Percentiles rank a stretch among this genome's conserved stretches.
Evolutionary conservation across 176 grass and related monocot species (phyloP).

Genomic region (Neostapfia colusana): DNA sequence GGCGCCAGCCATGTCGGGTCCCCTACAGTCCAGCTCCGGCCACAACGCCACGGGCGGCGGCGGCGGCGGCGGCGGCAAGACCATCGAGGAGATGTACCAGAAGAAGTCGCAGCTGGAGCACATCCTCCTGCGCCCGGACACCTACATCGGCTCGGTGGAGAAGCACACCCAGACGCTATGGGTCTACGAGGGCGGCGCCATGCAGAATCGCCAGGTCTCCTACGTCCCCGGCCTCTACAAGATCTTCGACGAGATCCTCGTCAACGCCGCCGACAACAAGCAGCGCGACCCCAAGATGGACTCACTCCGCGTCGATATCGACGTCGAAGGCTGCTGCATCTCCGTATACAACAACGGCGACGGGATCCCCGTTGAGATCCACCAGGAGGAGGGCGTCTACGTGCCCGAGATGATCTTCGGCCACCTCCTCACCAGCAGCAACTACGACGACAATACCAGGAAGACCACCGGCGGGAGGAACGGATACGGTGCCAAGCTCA

Average conservation of each 20-base stretch:
- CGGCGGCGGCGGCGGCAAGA: conserved; percentile 44
- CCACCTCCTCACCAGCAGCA: conserved; percentile 93
- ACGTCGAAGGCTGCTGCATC: conserved; percentile 52
- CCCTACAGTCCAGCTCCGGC: conserved; percentile 69
- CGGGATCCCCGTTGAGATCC: conserved; percentile 86
- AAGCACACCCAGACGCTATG: conserved; percentile 72
- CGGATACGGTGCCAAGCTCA: conserved; percentile 91
- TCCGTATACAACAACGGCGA: conserved; percentile 85
- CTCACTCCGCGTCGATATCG: conserved; percentile 74
- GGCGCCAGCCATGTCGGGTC: conserved; percentile 37
- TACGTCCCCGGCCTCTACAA: conserved; percentile 97
- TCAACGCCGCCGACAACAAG: conserved; percentile 97
- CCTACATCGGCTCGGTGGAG: conserved; percentile 81
- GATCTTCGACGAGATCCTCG: conserved; percentile 98
- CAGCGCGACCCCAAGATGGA: conserved; percentile 89
- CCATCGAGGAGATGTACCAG: conserved; percentile 90
- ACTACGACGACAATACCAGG: conserved; percentile 79
- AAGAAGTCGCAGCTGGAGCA: conserved; percentile 92
- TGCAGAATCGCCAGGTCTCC: conserved; percentile 54
- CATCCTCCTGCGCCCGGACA: conserved; percentile 89
- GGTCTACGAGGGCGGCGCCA: conserved; percentile 65
- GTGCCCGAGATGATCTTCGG: conserved; percentile 97
- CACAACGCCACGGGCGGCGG: conserved; percentile 53
- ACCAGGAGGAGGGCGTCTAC: conserved; percentile 83
- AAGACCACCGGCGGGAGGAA: conserved; percentile 98